These are phyloP conservation scores for Pythium aristosporum DNA, from an alignment of 352 stramenopile genomes.

Conservation along the genomic window DNA sequence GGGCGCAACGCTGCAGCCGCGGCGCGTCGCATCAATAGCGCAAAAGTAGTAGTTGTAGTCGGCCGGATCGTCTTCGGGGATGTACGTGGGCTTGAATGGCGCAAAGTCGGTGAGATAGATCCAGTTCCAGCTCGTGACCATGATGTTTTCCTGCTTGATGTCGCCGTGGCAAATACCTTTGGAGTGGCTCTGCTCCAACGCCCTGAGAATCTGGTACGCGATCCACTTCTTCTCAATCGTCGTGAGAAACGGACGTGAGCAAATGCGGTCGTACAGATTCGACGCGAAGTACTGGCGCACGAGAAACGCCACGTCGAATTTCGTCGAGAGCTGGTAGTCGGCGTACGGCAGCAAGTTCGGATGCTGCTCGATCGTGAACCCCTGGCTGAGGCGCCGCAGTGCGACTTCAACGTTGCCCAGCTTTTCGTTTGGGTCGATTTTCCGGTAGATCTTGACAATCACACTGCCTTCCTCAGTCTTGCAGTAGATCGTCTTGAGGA, in stretches of 20 bases:
- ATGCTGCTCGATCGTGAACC: slow-evolving; percentile 66
- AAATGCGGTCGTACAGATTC: slow-evolving; percentile 97
- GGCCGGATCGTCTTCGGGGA: slow-evolving; percentile 95
- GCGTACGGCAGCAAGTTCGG: slow-evolving; percentile 86
- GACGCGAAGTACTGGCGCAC: slow-evolving; percentile 95
- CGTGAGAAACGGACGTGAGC: slow-evolving; percentile 93
- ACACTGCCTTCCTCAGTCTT: slow-evolving; percentile 83
- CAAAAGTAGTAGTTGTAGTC: slow-evolving; percentile 96
- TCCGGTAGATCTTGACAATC: slow-evolving; percentile 89
- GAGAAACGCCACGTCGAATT: slow-evolving; percentile 90
- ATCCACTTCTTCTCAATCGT: slow-evolving; percentile 98
- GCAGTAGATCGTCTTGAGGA: slow-evolving; percentile 88
- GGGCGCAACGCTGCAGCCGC: slow-evolving; percentile 95
- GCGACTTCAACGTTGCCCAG: slow-evolving; percentile 54
- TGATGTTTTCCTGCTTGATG: slow-evolving; percentile 98
- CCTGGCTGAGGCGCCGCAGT: slow-evolving; percentile 48
- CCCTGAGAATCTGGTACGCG: slow-evolving; percentile 94
- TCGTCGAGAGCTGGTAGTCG: slow-evolving; percentile 72
- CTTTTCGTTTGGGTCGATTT: slow-evolving; percentile 75
- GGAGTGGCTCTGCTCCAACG: slow-evolving; percentile 92
- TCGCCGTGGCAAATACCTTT: slow-evolving; percentile 95
- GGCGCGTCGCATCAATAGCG: slow-evolving; percentile 77
- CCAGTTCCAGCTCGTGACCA: slow-evolving; percentile 98
- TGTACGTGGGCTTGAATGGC: slow-evolving; percentile 93
- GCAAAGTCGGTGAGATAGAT: slow-evolving; percentile 97